Base-by-base conservation (phyloP, 768 basidiomycete species). In the Clitopilus hobsonii region DNA sequence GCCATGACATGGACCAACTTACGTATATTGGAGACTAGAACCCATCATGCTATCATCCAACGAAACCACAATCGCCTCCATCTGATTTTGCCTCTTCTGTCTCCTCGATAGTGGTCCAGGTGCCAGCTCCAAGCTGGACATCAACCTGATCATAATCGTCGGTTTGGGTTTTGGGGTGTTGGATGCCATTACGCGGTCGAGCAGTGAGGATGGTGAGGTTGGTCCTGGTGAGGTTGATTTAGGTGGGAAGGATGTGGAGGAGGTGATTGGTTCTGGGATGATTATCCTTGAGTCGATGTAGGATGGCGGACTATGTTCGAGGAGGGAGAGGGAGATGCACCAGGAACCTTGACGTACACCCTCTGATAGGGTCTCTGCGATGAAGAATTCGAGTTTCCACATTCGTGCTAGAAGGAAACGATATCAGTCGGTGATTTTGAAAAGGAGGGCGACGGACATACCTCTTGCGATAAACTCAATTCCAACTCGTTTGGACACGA, bases 401-500 rank as follows among this genome's bases (percentile, higher is more conserved):
- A 86, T 73, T 2, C 85, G 77, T 49, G 76, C 83, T 85, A 51
- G 10, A 54, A 30, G 27, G 36, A 20, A 20, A 28, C 11, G 1
- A 13, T 6, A 32, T 20, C 22, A 23, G 32, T 36, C 23, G 53
- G 65, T 16, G 6, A 28, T 36, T 32, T n/a, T 22, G 25, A 13
- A 22, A 52, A 32, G 11, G 55, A 6, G n/a, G 14, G 26, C 16
- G 10, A 20, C 4, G 26, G 7, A 64, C 70, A 23, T 51, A 75
- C 77, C 71, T 60, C 77, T 65, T 5, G 87, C 86, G 53, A 89
- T 85, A 56, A 89, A 89, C 56, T 90, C 87, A 16, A 87, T 62
- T 5, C 58, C 61, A 32, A 88, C 77, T 18, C 69, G 54, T 55
- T 79, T 79, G 22, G 80, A 75, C 13, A 88, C 77, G 23, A 81